A percentile compares a stretch with the other conserved stretches of the same genome.
phyloP scores from a whole-genome alignment of 192 early-diverging fungal genomes.

The Podila epicladia region DNA sequence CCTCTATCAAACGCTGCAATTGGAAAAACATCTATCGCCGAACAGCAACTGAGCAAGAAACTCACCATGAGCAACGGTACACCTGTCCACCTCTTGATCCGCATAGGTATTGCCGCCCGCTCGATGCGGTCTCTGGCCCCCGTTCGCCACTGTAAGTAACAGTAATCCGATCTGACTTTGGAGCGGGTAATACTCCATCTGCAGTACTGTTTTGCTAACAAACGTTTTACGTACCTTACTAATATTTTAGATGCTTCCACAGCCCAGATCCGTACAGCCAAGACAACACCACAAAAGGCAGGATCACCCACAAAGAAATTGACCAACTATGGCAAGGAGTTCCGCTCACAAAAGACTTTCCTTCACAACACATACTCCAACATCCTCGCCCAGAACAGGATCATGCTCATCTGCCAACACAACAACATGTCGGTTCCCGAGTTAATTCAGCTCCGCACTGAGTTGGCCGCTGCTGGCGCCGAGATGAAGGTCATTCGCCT shows the following conservation, averaged over 20 bases:
- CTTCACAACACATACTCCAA: conserved; percentile 57
- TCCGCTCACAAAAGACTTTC: conserved; percentile 58
- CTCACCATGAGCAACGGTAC: neutral
- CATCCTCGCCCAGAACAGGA: conserved; percentile 57
- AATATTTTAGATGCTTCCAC: conserved; percentile 33
- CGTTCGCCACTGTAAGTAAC: conserved; percentile 29
- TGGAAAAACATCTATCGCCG: too few species aligned
- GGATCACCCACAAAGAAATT: conserved; percentile 21
- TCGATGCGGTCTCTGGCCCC: conserved; percentile 22
- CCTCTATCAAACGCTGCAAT: too few species aligned
- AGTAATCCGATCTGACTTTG: neutral
- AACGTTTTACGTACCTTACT: neutral
- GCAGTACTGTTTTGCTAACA: neutral
- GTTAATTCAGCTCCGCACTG: conserved; percentile 58
- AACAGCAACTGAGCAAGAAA: too few species aligned
- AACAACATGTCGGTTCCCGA: conserved; percentile 69
- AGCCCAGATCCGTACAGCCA: conserved; percentile 10
- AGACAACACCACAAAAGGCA: conserved; percentile 11
- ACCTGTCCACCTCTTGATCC: neutral
- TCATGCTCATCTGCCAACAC: conserved; percentile 65
- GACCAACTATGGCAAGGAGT: conserved; percentile 53
- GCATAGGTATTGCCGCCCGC: conserved; percentile 20
- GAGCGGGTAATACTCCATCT: neutral
- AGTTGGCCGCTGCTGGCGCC: conserved; percentile 42
- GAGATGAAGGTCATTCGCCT: conserved; percentile 57